Evolutionary conservation across 768 basidiomycete species (phyloP).

Genomic region (Mycena sanguinolenta): DNA sequence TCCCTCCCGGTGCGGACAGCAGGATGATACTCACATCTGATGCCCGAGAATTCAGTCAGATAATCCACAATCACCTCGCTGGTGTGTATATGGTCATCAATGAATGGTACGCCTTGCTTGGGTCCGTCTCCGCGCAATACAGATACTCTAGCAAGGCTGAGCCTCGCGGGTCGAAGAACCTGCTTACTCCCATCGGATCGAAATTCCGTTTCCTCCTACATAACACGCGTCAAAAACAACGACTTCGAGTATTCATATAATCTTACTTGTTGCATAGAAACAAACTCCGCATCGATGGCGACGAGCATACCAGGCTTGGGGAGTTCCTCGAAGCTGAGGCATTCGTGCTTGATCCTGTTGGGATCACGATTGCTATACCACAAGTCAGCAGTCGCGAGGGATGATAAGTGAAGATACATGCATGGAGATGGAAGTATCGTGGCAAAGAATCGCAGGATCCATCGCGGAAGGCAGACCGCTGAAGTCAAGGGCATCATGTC

Average conservation of each 20-base stretch:
- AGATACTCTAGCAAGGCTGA: slow-evolving; percentile 94
- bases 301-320: slow-evolving; percentile 90
- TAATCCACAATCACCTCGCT: slow-evolving; percentile 97
- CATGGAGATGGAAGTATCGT: slow-evolving; percentile 92
- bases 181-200: slow-evolving; percentile 96
- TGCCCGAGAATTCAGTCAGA: slow-evolving; percentile 96
- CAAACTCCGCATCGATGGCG: slow-evolving; percentile 98
- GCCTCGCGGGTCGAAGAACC: slow-evolving; percentile 89
- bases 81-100: slow-evolving; percentile 98
- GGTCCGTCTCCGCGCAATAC: slow-evolving; percentile 89
- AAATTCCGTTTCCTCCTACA: slow-evolving; percentile 93
- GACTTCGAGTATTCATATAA: not conserved
- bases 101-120: slow-evolving; percentile 89
- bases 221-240: not conserved
- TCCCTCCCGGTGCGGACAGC: not conserved
- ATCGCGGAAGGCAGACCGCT: slow-evolving; percentile 71
- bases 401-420: slow-evolving; percentile 51
- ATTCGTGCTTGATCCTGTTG: slow-evolving; percentile 81
- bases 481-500: slow-evolving; percentile 70
- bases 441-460: slow-evolving; percentile 81
- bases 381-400: not conserved
- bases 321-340: slow-evolving; percentile 78
- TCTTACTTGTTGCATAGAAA: slow-evolving; percentile 91
- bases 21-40: slow-evolving; percentile 78
- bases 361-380: slow-evolving; percentile 79